These are phyloP conservation scores for Exidia glandulosa DNA, from an alignment of 768 basidiomycete species.

Conservation along the genomic window DNA sequence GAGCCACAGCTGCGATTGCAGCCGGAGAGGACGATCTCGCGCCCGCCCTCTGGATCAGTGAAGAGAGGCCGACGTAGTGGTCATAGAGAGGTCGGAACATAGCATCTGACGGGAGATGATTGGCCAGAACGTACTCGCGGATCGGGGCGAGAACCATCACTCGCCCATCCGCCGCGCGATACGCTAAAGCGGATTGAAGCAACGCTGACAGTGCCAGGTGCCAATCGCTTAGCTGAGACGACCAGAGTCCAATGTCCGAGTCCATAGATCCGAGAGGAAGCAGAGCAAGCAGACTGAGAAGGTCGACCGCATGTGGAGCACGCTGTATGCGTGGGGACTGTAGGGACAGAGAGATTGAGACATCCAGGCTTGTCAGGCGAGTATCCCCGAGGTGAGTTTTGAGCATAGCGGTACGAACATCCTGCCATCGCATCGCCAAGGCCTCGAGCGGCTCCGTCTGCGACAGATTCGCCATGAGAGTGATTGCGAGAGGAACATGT, in stretches of 20 bases:
- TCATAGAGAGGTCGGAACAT: not conserved
- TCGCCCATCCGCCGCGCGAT: not conserved
- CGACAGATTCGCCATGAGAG: not conserved
- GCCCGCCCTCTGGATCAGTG: not conserved
- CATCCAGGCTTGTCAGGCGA: not conserved
- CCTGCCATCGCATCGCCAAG: not conserved
- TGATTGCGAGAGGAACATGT: not conserved
- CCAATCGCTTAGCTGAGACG: not conserved
- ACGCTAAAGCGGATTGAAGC: not conserved
- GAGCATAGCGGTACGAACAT: not conserved
- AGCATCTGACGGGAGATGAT: not conserved
- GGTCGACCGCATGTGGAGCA: not conserved
- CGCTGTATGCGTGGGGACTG: not conserved
- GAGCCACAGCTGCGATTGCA: not conserved
- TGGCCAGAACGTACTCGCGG: not conserved
- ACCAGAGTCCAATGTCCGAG: conserved; percentile 6
- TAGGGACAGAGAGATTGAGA: not conserved
- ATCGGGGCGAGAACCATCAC: not conserved
- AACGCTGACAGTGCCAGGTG: not conserved
- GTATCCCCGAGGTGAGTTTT: not conserved
- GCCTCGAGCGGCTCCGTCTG: not conserved
- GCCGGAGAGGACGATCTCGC: not conserved
- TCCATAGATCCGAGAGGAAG: conserved; percentile 5
- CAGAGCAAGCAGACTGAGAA: not conserved
- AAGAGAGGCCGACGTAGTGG: not conserved